Conservation (phyloP, 1,284 basidiomycete genomes). For the Pisolithus thermaeus region DNA sequence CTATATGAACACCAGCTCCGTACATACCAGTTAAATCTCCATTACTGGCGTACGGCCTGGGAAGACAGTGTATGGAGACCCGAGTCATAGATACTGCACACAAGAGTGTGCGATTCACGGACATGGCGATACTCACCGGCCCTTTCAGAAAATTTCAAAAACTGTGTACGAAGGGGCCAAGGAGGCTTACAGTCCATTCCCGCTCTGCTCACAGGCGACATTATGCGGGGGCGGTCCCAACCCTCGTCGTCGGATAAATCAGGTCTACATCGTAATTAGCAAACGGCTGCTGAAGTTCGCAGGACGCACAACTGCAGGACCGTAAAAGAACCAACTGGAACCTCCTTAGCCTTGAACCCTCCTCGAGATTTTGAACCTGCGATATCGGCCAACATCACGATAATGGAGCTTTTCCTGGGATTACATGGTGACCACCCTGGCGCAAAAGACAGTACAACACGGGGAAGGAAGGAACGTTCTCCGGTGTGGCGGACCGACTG, state of each 20-base stretch:
- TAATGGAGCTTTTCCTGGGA: conserved; percentile 24
- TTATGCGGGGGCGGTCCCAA: conserved; percentile 45
- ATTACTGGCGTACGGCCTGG: conserved; percentile 26
- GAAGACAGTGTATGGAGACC: conserved; percentile 45
- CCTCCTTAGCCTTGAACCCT: conserved; percentile 33
- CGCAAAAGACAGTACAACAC: conserved; percentile 37
- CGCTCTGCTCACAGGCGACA: conserved; percentile 34
- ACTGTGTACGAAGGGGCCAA: neutral
- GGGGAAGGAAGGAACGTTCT: conserved; percentile 36
- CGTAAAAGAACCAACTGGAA: conserved; percentile 43
- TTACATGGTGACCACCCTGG: conserved; percentile 22
- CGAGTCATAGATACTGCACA: conserved; percentile 44
- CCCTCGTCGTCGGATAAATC: conserved; percentile 46
- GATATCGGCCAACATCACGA: conserved; percentile 41
- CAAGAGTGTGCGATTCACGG: conserved; percentile 52
- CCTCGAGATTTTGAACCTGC: conserved; percentile 34
- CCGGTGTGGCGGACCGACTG: conserved; percentile 32
- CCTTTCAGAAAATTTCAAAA: conserved; percentile 31
- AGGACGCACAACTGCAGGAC: conserved; percentile 49
- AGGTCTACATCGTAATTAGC: conserved; percentile 35
- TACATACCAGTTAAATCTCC: conserved; percentile 18
- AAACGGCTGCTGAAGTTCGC: neutral
- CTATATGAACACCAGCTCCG: neutral
- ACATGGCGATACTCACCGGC: conserved; percentile 43
- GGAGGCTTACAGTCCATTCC: conserved; percentile 44